Percentiles rank a stretch among this genome's conserved stretches.
phyloP scores from a whole-genome alignment of 1,284 basidiomycete genomes.

The Sparassis latifolia region DNA sequence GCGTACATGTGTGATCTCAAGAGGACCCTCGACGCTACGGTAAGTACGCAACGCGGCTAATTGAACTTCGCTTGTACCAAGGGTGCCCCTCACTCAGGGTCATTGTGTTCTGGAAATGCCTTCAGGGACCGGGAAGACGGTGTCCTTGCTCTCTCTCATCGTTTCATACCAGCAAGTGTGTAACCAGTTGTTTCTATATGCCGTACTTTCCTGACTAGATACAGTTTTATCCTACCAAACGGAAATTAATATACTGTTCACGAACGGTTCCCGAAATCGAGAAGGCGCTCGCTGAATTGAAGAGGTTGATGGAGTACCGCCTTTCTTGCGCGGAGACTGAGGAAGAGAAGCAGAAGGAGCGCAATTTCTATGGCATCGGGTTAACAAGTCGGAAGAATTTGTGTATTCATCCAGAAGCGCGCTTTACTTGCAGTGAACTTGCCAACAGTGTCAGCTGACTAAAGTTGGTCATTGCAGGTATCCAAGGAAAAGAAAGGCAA shows the following conservation, averaged over 20 bases:
- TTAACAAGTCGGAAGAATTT: constrained; percentile 95
- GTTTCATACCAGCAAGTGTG: constrained; percentile 94
- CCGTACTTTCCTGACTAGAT: not conserved
- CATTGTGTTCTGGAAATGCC: constrained; percentile 99
- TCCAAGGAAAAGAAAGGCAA: constrained; percentile 98
- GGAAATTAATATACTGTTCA: constrained; percentile 98
- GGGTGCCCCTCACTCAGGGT: constrained; percentile 47
- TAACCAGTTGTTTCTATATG: not conserved
- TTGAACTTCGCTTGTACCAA: not conserved
- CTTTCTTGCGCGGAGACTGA: constrained; percentile 62
- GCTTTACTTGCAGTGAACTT: constrained; percentile 16
- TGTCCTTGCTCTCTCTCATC: constrained; percentile 93
- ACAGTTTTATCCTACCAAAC: constrained; percentile 85
- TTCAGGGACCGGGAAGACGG: constrained; percentile 98
- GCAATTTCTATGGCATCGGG: constrained; percentile 84
- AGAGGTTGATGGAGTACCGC: constrained; percentile 91
- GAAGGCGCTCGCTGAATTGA: constrained; percentile 94
- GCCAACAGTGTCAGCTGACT: not conserved
- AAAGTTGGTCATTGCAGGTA: constrained; percentile 43
- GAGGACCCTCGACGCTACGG: constrained; percentile 89
- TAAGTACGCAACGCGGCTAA: constrained; percentile 19
- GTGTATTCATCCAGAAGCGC: constrained; percentile 91
- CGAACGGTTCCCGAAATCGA: constrained; percentile 99
- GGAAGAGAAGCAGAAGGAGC: constrained; percentile 76
- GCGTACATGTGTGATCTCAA: constrained; percentile 99